phyloP scores from a whole-genome alignment of 192 early-diverging fungal species.

The Diversispora epigaea region DNA sequence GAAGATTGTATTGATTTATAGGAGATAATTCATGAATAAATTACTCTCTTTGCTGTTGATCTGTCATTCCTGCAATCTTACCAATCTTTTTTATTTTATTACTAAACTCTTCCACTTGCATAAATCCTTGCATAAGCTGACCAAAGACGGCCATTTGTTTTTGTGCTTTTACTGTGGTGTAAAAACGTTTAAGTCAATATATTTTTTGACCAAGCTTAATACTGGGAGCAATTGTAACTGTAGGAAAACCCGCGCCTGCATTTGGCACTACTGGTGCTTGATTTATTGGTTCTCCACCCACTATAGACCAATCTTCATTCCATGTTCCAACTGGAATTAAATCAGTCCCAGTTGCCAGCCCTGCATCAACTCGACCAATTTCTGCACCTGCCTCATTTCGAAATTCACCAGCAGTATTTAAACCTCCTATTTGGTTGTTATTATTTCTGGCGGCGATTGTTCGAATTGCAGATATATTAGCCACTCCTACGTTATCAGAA shows the following conservation, averaged over 20 bases:
- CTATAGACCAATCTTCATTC: neutral
- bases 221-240: neutral
- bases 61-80: neutral
- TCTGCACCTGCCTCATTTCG: neutral
- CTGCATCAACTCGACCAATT: neutral
- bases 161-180: neutral
- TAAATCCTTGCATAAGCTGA: neutral
- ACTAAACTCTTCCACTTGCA: neutral
- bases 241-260: neutral
- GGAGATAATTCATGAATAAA: constrained; percentile 4
- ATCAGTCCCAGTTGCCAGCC: neutral
- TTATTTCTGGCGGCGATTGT: neutral
- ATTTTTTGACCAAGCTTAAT: neutral
- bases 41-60: neutral
- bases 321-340: neutral
- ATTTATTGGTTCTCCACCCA: neutral
- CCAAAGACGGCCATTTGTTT: constrained; percentile 4
- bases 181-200: neutral
- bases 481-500: neutral
- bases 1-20: constrained; percentile 17
- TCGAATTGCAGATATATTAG: neutral
- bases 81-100: neutral
- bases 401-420: neutral
- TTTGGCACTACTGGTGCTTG: neutral
- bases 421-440: constrained; percentile 5